phyloP scores from a whole-genome alignment of 2,329 filamentous ascomycete genomes.

The Ascochyta koolunga region DNA sequence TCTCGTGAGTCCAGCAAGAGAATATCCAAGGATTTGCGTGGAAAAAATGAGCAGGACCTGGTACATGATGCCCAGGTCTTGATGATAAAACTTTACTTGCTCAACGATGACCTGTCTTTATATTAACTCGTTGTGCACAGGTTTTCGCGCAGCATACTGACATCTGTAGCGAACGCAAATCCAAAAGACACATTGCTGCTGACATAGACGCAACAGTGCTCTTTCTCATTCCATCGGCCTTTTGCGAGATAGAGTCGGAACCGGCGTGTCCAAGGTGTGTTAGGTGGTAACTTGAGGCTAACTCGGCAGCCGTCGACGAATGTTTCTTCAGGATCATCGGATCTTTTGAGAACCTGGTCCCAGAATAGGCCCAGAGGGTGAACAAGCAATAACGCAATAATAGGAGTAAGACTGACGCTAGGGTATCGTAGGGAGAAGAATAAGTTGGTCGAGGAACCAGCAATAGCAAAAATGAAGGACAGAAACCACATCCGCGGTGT shows the following conservation, averaged over 20 bases:
- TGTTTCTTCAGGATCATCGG: slow-evolving; percentile 60
- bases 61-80: slow-evolving; percentile 76
- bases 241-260: slow-evolving; percentile 77
- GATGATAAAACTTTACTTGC: slow-evolving; percentile 87
- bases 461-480: slow-evolving; percentile 78
- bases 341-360: slow-evolving; percentile 72
- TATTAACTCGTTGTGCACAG: slow-evolving; percentile 16
- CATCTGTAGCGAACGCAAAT: slow-evolving; percentile 87
- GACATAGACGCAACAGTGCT: slow-evolving; percentile 87
- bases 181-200: slow-evolving; percentile 90
- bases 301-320: slow-evolving; percentile 63
- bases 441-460: slow-evolving; percentile 82
- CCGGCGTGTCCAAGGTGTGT: slow-evolving; percentile 43
- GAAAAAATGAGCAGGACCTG: slow-evolving; percentile 84
- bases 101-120: slow-evolving; percentile 74
- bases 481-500: slow-evolving; percentile 87
- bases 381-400: slow-evolving; percentile 84
- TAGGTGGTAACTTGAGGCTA: slow-evolving; percentile 18
- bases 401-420: slow-evolving; percentile 85
- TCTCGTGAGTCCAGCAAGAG: slow-evolving; percentile 81
- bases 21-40: slow-evolving; percentile 85
- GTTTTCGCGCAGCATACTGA: slow-evolving; percentile 35
- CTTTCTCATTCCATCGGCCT: slow-evolving; percentile 85
- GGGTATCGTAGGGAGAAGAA: slow-evolving; percentile 92
- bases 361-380: slow-evolving; percentile 82